These are phyloP conservation scores for Lactarius trivialis DNA, from an alignment of 768 basidiomycete species.

Conservation along the genomic window DNA sequence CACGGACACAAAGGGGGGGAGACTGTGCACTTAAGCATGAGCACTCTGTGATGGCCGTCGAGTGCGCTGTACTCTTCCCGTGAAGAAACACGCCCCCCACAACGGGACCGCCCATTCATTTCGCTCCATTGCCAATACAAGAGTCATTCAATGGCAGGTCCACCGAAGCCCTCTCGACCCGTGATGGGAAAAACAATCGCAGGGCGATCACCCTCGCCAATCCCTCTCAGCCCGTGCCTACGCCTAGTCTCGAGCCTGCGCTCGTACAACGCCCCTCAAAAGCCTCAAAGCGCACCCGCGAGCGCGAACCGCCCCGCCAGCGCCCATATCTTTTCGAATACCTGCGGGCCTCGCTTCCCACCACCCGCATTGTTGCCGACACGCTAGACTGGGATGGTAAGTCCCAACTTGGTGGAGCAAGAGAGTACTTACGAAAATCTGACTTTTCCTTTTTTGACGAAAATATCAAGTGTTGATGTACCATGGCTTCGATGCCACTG, in stretches of 20 bases:
- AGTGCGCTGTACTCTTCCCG: neutral
- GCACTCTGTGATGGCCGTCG: neutral
- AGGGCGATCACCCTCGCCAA: slow-evolving; percentile 8
- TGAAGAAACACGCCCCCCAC: neutral
- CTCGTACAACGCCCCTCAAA: neutral
- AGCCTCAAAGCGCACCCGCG: neutral
- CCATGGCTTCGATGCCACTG: slow-evolving; percentile 9
- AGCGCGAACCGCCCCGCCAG: neutral
- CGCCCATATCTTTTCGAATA: slow-evolving; percentile 16
- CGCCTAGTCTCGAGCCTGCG: neutral
- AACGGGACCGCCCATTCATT: neutral
- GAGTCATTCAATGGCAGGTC: neutral
- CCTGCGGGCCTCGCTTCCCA: slow-evolving; percentile 4
- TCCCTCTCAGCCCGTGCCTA: neutral
- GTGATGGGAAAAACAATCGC: neutral
- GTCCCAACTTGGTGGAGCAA: neutral
- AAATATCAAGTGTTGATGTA: slow-evolving; percentile 5
- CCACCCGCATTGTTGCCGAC: slow-evolving; percentile 12
- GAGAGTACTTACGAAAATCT: slow-evolving; percentile 2
- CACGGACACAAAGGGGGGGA: neutral
- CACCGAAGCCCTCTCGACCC: neutral
- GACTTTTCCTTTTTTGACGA: neutral
- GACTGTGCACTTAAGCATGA: neutral
- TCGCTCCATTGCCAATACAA: neutral
- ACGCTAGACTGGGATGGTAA: slow-evolving; percentile 24